These are phyloP conservation scores for Clavulina sp. DNA, from an alignment of 768 basidiomycete species.

Conservation along the genomic window DNA sequence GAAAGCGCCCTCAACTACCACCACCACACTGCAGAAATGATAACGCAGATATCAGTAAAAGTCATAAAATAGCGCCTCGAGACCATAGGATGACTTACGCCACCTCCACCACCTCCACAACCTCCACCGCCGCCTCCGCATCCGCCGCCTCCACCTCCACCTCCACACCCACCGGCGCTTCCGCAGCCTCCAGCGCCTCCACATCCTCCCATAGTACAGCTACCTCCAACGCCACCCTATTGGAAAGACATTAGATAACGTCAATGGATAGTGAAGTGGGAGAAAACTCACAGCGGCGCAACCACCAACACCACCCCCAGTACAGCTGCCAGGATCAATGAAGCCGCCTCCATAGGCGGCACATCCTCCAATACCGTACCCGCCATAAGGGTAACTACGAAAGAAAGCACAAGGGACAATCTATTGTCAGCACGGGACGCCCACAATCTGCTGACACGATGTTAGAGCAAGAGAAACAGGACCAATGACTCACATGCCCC, in stretches of 20 bases:
- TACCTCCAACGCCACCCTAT: not conserved
- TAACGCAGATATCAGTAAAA: no score
- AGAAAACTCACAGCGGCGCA: not conserved
- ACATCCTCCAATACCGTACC: not conserved
- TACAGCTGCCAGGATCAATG: not conserved
- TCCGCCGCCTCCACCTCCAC: slow-evolving; percentile 1
- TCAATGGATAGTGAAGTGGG: slow-evolving; percentile 1
- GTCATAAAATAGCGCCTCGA: not conserved
- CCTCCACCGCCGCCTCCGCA: not conserved
- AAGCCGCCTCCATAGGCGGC: not conserved
- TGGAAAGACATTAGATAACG: not conserved
- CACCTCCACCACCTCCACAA: not conserved
- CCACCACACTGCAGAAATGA: not conserved
- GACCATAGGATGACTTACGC: not conserved
- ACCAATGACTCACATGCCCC: slow-evolving; percentile 1
- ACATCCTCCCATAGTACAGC: not conserved
- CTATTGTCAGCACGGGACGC: not conserved
- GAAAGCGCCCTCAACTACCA: not conserved
- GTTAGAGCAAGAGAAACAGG: not conserved
- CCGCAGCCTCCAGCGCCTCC: not conserved
- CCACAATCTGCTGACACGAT: not conserved
- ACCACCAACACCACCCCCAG: not conserved
- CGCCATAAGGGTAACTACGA: not conserved
- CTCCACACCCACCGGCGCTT: not conserved
- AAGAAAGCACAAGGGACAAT: not conserved